Conservation (phyloP, 1,139 yeast genomes). For the Sugiyamaella neomexicana region DNA sequence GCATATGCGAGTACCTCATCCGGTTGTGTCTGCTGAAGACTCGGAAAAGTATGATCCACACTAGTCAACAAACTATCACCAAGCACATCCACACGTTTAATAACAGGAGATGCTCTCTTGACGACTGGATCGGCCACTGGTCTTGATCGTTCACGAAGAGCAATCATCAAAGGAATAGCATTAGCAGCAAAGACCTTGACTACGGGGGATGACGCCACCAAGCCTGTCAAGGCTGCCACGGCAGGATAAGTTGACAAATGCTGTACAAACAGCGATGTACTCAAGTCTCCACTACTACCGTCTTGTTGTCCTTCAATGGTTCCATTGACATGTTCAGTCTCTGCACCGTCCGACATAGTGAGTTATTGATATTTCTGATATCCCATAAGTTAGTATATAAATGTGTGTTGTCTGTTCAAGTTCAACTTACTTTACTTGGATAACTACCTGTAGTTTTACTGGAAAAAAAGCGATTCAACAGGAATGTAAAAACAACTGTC, state of each 20-base stretch:
- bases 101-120: slow-evolving; percentile 37
- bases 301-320: not conserved
- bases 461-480: no score
- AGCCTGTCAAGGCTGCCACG: slow-evolving; percentile 58
- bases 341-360: slow-evolving; percentile 5
- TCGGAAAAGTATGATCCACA: slow-evolving; percentile 42
- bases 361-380: no score
- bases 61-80: slow-evolving; percentile 40
- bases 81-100: slow-evolving; percentile 38
- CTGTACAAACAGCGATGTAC: slow-evolving; percentile 41
- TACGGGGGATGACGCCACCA: slow-evolving; percentile 60
- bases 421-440: no score
- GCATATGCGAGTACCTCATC: slow-evolving; percentile 39
- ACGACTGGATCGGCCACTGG: slow-evolving; percentile 39
- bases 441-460: no score
- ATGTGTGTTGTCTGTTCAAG: not conserved
- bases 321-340: slow-evolving; percentile 12
- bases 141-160: slow-evolving; percentile 38
- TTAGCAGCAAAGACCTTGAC: slow-evolving; percentile 58
- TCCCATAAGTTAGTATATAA: not conserved
- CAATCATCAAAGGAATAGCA: slow-evolving; percentile 56
- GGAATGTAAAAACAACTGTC: not conserved
- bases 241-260: slow-evolving; percentile 56
- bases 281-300: slow-evolving; percentile 2
- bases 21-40: slow-evolving; percentile 40